A percentile compares a stretch with the other conserved stretches of the same genome.
phyloP scores from a whole-genome alignment of 495 filamentous ascomycete species.

The Sporormia fimetaria region DNA sequence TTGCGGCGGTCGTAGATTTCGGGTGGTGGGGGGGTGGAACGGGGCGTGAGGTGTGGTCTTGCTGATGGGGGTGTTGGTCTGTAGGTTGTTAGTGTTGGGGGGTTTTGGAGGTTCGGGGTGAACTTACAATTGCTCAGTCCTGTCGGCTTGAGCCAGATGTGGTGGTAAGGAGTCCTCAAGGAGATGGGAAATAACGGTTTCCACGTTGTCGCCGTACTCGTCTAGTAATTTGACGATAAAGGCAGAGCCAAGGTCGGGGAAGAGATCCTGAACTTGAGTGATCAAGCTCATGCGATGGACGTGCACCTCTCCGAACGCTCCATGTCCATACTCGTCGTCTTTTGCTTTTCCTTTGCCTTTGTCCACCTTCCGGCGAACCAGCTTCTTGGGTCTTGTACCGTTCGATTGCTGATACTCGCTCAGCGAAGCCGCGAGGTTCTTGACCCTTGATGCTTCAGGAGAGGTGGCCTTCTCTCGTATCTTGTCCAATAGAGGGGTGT shows the following conservation, averaged over 20 bases:
- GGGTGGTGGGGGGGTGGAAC: constrained; percentile 34
- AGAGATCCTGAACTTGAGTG: constrained; percentile 81
- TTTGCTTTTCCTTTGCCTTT: constrained; percentile 59
- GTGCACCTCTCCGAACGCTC: constrained; percentile 47
- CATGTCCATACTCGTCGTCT: constrained; percentile 35
- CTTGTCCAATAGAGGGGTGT: constrained; percentile 41
- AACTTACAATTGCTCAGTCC: constrained; percentile 42
- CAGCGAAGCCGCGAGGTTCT: constrained; percentile 46
- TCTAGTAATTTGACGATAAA: constrained; percentile 74
- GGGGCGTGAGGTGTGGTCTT: constrained; percentile 31
- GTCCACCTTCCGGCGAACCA: constrained; percentile 33
- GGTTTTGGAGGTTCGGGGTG: constrained; percentile 1
- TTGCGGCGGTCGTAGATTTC: constrained; percentile 45
- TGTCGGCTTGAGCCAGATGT: constrained; percentile 45
- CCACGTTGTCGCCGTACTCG: constrained; percentile 63
- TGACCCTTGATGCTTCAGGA: constrained; percentile 39
- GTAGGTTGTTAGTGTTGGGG: constrained; percentile 30
- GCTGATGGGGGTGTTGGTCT: constrained; percentile 27
- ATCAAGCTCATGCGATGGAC: constrained; percentile 74
- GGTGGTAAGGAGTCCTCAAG: constrained; percentile 70
- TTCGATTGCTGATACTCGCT: constrained; percentile 41
- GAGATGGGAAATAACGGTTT: constrained; percentile 69
- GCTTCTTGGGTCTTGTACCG: constrained; percentile 41
- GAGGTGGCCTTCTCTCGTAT: constrained; percentile 27
- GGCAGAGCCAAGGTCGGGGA: constrained; percentile 74